Evolutionary conservation across 306 rosid genomes (phyloP), one percentile per base, ranked within the genome.

Genomic region (Chamaecrista fasciculata): DNA sequence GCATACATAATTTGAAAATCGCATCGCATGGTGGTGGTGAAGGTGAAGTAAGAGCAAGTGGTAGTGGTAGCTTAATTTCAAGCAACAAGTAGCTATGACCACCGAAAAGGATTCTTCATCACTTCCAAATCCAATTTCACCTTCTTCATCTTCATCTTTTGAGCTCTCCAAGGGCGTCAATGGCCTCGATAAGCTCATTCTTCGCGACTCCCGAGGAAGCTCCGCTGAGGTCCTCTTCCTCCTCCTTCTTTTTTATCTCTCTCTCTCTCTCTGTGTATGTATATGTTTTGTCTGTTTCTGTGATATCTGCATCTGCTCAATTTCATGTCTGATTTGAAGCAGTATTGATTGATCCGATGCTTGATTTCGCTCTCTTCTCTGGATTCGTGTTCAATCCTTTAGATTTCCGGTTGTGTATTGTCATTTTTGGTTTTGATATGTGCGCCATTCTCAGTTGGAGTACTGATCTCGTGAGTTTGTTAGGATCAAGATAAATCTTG

Each of bases 141-240:
- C 63, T 3, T 26, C 64, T 43, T 12, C 67, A 31, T 70, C 69
- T 31, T 44, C 71, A 24, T 72, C 71, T 62, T 71, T 67, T 3
- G 85, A 81, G 11, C 37, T 85, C 25, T n/a, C 37, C 75, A 93
- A 84, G 47, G 97, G 91, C 78, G 1, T 74, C 83, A 88, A 88
- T 80, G 97, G 94, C 62, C 81, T 85, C 40, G 83, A 87, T n/a
- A 87, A 85, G 77, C 48, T 88, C 75, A 34, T 91, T 20, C 89
- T 81, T 40, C 85, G 85, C 63, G 81, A 87, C 21, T 60, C 84
- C 1, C 88, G 93, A 23, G 93, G 93, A n/a, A 66, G 80, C 47
- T 87, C 90, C 24, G 87, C 86, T 0, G 93, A 87, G 90, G 93
- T 74, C n/a, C 1, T 21, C 43, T 20, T 16, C 5, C 48, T 16